These are phyloP conservation scores for Pinguiococcus pyrenoidosus DNA, from an alignment of 108 stramenopile genomes.

Conservation along the genomic window DNA sequence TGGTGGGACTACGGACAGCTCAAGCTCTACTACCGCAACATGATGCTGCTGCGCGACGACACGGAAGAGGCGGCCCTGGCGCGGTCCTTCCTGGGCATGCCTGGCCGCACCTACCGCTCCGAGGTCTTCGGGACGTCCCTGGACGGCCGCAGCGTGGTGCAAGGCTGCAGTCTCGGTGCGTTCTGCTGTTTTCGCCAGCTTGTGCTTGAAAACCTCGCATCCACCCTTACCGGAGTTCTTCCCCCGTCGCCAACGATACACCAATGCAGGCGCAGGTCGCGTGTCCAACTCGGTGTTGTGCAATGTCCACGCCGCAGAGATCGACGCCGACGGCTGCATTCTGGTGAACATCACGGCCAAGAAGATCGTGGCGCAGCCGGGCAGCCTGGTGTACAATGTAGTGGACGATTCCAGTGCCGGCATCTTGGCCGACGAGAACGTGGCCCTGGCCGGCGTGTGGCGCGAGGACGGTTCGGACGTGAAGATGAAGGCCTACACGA, in stretches of 20 bases:
- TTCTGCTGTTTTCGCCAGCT: no score
- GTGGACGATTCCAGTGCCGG: constrained; percentile 60
- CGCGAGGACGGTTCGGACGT: constrained; percentile 48
- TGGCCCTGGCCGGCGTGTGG: constrained; percentile 76
- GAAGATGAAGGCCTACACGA: constrained; percentile 51
- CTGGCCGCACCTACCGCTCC: neutral
- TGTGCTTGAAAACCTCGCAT: no score
- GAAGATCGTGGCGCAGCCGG: constrained; percentile 69
- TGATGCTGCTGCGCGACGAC: constrained; percentile 53
- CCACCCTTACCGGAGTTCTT: neutral
- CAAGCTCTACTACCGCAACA: constrained; percentile 78
- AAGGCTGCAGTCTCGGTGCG: no score
- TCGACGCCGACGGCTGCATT: constrained; percentile 78
- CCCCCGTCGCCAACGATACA: no score
- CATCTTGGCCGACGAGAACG: constrained; percentile 63
- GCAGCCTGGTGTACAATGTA: constrained; percentile 83
- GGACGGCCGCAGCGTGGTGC: neutral
- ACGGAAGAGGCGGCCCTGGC: constrained; percentile 58
- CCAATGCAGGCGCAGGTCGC: no score
- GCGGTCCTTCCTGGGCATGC: constrained; percentile 62
- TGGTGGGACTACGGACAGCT: constrained; percentile 93
- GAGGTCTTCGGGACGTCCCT: neutral
- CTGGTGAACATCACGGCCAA: constrained; percentile 90
- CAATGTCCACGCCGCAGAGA: constrained; percentile 49
- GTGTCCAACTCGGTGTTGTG: constrained; percentile 59